These are phyloP conservation scores for Rhodosporidiobolus sp. DNA, from an alignment of 768 basidiomycete genomes.

Conservation along the genomic window DNA sequence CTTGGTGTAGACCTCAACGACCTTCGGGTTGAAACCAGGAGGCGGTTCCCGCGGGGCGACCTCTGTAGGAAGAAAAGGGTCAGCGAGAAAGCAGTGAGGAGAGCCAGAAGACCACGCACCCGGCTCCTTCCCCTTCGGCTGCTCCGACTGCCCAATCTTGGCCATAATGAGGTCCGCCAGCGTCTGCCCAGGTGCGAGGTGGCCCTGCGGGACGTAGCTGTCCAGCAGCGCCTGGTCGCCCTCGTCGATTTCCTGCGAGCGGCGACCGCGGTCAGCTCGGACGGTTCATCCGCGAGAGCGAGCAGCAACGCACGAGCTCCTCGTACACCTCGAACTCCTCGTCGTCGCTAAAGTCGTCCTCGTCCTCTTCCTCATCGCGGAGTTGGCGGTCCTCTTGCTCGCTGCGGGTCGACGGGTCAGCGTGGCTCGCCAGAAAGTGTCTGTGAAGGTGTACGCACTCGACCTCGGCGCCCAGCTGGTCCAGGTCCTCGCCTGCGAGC, in stretches of 20 bases:
- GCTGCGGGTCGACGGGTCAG: background rate
- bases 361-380: conserved; percentile 57
- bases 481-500: conserved; percentile 42
- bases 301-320: conserved; percentile 49
- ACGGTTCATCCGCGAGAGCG: background rate
- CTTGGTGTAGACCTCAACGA: conserved; percentile 92
- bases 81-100: background rate
- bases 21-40: conserved; percentile 79
- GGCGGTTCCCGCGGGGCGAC: conserved; percentile 19
- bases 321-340: conserved; percentile 54
- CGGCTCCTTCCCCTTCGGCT: conserved; percentile 52
- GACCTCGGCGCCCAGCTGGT: conserved; percentile 34
- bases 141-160: conserved; percentile 71
- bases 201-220: conserved; percentile 65
- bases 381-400: conserved; percentile 38
- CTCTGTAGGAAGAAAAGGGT: background rate
- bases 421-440: background rate
- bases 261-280: background rate
- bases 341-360: conserved; percentile 53
- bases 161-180: conserved; percentile 95
- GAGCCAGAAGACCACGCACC: conserved; percentile 48
- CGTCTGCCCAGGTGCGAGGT: conserved; percentile 55
- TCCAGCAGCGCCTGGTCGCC: conserved; percentile 83
- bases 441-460: conserved; percentile 7
- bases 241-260: conserved; percentile 69